Evolutionary conservation across 768 basidiomycete species (phyloP).

Genomic region (Tulasnella sp.): DNA sequence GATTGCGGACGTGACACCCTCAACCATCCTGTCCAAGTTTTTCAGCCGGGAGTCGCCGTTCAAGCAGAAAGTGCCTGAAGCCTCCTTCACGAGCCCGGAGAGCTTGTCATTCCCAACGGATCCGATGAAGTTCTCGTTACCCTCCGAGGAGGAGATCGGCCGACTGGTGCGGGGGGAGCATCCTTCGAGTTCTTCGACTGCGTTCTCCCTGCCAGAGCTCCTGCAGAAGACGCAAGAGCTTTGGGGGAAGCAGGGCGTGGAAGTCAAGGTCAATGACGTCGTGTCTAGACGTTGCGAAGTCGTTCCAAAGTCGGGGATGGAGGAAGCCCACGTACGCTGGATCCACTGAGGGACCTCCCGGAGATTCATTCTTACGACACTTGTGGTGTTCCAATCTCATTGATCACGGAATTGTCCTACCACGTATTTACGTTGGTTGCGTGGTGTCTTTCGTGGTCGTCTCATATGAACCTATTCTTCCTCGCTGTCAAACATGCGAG

Average conservation of each 20-base stretch:
- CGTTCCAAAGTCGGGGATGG: constrained; percentile 40
- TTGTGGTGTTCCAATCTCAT: background rate
- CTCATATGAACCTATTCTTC: background rate
- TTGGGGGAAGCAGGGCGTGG: constrained; percentile 42
- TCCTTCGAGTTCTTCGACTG: constrained; percentile 47
- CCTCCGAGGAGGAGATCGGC: constrained; percentile 64
- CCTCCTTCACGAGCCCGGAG: constrained; percentile 31
- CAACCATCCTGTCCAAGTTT: constrained; percentile 50
- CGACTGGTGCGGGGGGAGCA: constrained; percentile 54
- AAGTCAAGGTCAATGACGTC: constrained; percentile 69
- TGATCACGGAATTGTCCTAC: background rate
- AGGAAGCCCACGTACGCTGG: constrained; percentile 8
- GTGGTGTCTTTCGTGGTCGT: background rate
- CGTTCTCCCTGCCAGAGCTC: constrained; percentile 52
- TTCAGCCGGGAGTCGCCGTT: constrained; percentile 47
- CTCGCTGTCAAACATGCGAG: background rate
- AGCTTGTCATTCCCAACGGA: constrained; percentile 17
- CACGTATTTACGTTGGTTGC: background rate
- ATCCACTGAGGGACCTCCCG: background rate
- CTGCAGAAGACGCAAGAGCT: constrained; percentile 33
- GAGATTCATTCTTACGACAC: background rate
- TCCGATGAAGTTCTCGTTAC: constrained; percentile 45
- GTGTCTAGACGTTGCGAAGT: constrained; percentile 54
- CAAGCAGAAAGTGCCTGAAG: constrained; percentile 33
- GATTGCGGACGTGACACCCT: constrained; percentile 44